Evolutionary conservation across 2,329 filamentous ascomycete species (phyloP).

Genomic region (Colletotrichum spaethianum): DNA sequence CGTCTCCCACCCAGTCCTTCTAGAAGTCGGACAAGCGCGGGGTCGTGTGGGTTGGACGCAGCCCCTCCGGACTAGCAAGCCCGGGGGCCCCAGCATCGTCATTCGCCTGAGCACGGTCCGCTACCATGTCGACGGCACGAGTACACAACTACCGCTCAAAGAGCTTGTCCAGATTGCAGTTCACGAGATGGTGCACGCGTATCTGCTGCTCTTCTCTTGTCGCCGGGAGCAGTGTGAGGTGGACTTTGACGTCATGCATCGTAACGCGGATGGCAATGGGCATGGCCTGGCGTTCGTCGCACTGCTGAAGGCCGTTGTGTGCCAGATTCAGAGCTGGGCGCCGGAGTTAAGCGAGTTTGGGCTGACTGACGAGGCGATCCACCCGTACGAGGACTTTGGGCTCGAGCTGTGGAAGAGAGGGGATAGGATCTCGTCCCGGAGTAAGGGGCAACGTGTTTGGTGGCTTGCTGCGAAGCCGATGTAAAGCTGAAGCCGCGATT

Average conservation of each 20-base stretch:
- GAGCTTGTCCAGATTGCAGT: slow-evolving; percentile 51
- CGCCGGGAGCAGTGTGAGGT: slow-evolving; percentile 24
- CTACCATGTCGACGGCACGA: slow-evolving; percentile 13
- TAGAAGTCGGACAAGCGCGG: slow-evolving; percentile 32
- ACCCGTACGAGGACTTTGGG: slow-evolving; percentile 37
- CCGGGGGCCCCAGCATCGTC: slow-evolving; percentile 30
- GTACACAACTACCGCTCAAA: slow-evolving; percentile 42
- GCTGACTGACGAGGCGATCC: slow-evolving; percentile 33
- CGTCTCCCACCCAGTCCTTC: slow-evolving; percentile 26
- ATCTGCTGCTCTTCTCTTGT: slow-evolving; percentile 35
- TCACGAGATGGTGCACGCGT: slow-evolving; percentile 44
- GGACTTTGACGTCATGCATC: slow-evolving; percentile 35
- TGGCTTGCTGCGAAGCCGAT: slow-evolving; percentile 36
- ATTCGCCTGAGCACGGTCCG: slow-evolving; percentile 40
- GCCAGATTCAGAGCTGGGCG: slow-evolving; percentile 33
- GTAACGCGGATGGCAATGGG: slow-evolving; percentile 25
- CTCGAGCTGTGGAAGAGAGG: slow-evolving; percentile 37
- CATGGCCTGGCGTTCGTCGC: slow-evolving; percentile 39
- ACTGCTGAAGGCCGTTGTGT: slow-evolving; percentile 27
- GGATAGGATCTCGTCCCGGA: slow-evolving; percentile 23
- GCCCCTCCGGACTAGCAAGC: slow-evolving; percentile 19
- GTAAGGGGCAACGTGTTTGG: slow-evolving; percentile 32
- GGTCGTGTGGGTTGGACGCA: slow-evolving; percentile 38
- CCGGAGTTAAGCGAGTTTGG: slow-evolving; percentile 23
- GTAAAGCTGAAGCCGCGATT: not conserved